Evolutionary conservation across 2,329 filamentous ascomycete genomes (phyloP).

Genomic region (Trichoderma semiorbis): DNA sequence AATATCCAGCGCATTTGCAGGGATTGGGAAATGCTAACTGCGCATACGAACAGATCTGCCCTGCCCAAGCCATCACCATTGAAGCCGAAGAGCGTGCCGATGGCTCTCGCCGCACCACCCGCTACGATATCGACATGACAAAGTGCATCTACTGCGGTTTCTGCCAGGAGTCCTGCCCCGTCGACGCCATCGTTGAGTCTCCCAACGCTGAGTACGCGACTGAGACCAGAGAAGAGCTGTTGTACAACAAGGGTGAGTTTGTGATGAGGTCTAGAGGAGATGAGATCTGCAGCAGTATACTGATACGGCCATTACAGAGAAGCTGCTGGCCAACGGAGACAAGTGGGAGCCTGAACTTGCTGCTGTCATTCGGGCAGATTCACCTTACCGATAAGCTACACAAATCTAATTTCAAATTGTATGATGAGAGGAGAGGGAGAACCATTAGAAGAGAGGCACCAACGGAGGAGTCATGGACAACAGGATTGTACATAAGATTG

Average conservation of each 20-base stretch:
- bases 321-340: constrained; percentile 82
- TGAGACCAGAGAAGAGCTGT: constrained; percentile 78
- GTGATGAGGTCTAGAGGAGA: neutral
- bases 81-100: constrained; percentile 98
- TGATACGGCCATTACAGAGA: constrained; percentile 52
- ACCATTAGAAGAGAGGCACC: neutral
- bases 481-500: constrained; percentile 20
- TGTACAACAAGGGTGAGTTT: constrained; percentile 82
- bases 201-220: constrained; percentile 62
- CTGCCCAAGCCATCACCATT: constrained; percentile 96
- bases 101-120: constrained; percentile 88
- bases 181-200: constrained; percentile 78
- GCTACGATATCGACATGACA: constrained; percentile 99
- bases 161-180: constrained; percentile 98
- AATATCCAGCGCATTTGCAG: neutral
- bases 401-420: constrained; percentile 14
- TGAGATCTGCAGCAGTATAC: neutral
- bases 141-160: constrained; percentile 99
- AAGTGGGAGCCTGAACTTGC: constrained; percentile 98
- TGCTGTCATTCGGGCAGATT: constrained; percentile 85
- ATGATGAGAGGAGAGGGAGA: constrained; percentile 7
- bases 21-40: neutral
- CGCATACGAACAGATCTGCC: constrained; percentile 64
- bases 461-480: neutral
- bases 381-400: constrained; percentile 71